A percentile compares a stretch with the other conserved stretches of the same genome.
phyloP scores from a whole-genome alignment of 352 stramenopile species.

The Peronospora belbahrii region DNA sequence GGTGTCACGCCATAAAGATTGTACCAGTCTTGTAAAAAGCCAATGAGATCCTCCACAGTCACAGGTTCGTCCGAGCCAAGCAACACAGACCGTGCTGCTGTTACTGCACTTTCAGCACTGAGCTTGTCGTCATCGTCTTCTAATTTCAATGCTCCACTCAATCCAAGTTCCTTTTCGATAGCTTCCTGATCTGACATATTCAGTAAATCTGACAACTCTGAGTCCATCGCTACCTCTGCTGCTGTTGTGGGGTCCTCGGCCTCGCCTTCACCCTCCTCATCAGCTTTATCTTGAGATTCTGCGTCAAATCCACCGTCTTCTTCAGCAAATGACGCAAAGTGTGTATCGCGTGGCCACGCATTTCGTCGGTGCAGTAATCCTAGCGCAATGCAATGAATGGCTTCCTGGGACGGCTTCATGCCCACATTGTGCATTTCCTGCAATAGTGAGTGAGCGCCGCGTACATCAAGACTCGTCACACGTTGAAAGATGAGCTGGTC shows the following conservation, averaged over 20 bases:
- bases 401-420: slow-evolving; percentile 47
- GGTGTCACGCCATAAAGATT: slow-evolving; percentile 69
- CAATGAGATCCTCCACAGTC: slow-evolving; percentile 50
- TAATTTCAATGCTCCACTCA: slow-evolving; percentile 30
- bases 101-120: slow-evolving; percentile 17
- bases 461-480: slow-evolving; percentile 39
- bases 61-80: slow-evolving; percentile 34
- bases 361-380: slow-evolving; percentile 43
- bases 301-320: slow-evolving; percentile 5
- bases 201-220: slow-evolving; percentile 29
- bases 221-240: slow-evolving; percentile 22
- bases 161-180: slow-evolving; percentile 41
- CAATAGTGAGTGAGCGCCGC: slow-evolving; percentile 47
- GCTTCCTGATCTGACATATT: slow-evolving; percentile 31
- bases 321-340: background rate
- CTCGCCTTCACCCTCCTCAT: slow-evolving; percentile 5
- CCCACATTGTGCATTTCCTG: slow-evolving; percentile 81
- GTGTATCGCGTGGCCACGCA: slow-evolving; percentile 1
- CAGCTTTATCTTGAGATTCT: slow-evolving; percentile 3
- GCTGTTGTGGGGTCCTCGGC: slow-evolving; percentile 4
- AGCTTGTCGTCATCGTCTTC: slow-evolving; percentile 35
- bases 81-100: slow-evolving; percentile 11
- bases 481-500: slow-evolving; percentile 64
- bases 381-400: slow-evolving; percentile 67
- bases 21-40: slow-evolving; percentile 84